Evolutionary conservation across 805 yeast species (phyloP), one percentile per base, ranked within the genome.

Genomic region (Monosporozyma servazzii): DNA sequence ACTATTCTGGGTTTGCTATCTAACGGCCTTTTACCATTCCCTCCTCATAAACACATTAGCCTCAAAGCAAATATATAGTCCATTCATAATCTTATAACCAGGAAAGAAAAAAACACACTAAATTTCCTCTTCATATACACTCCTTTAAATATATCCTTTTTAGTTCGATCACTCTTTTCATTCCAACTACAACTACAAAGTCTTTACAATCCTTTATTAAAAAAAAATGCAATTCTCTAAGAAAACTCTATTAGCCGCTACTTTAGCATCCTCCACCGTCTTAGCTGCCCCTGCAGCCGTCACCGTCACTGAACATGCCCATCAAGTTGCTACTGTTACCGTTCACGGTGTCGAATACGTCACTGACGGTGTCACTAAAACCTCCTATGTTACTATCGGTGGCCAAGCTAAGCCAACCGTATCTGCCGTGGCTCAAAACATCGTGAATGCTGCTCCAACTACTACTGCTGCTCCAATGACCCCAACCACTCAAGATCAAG

Each of bases 261-360:
- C 51, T 18, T 30, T 54, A 36, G 52, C 58, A 36, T 43, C 55
- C 25, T 50, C 51, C 21, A 43, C 53, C 23, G 67, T 57, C 36
- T 54, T 55, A n/a, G 57, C 63, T 49, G 61, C 57, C 25, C 60
- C 66, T 49, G 66, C 65, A 27, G 61, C 53, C 33, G 66, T 63
- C 48, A 64, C 66, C 20, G 61, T 61, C 51, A 64, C 68, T 3
- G 58, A 64, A 50, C 69, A 64, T 48, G 66, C 53, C 20, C 67
- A 64, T 48, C 51, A 45, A 9, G 54, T 54, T 13, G 58, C 61
- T 21, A 54, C 58, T 11, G 64, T 60, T 23, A 56, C 58, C 25
- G 66, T 64, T 42, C 57, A 61, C 53, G 69, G 67, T 51, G 48
- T 54, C 30, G 62, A 62, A n/a, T 62, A 59, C 54, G 61, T 57